phyloP scores from a whole-genome alignment of 768 basidiomycete genomes.

The Pulveroboletus sp. region DNA sequence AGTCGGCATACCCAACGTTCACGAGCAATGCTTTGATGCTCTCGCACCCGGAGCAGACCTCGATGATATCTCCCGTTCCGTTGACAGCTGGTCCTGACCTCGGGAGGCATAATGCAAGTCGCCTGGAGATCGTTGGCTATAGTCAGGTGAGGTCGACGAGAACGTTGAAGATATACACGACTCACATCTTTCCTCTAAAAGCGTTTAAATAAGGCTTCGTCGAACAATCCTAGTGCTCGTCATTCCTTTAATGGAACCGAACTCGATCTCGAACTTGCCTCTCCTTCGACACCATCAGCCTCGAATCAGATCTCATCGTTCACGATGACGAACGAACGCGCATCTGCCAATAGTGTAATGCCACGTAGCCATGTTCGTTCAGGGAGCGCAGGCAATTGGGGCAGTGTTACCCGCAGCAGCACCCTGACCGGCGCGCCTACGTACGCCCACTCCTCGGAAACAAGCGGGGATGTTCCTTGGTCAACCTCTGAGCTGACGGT shows the following conservation, averaged over 20 bases:
- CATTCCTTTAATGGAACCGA: slow-evolving; percentile 79
- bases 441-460: slow-evolving; percentile 54
- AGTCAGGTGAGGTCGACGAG: slow-evolving; percentile 48
- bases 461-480: slow-evolving; percentile 55
- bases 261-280: slow-evolving; percentile 51
- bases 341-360: slow-evolving; percentile 27
- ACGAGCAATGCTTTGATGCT: slow-evolving; percentile 48
- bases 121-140: slow-evolving; percentile 70
- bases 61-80: slow-evolving; percentile 69
- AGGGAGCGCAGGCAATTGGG: slow-evolving; percentile 82
- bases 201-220: slow-evolving; percentile 47
- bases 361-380: slow-evolving; percentile 67
- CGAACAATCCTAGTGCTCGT: slow-evolving; percentile 48
- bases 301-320: slow-evolving; percentile 40
- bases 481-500: slow-evolving; percentile 47
- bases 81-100: slow-evolving; percentile 84
- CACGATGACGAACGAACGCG: slow-evolving; percentile 37
- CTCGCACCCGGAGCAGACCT: slow-evolving; percentile 48
- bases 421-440: slow-evolving; percentile 45
- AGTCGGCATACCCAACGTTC: slow-evolving; percentile 74
- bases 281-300: slow-evolving; percentile 50
- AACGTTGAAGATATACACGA: slow-evolving; percentile 1
- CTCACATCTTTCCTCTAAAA: slow-evolving; percentile 26
- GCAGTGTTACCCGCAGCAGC: slow-evolving; percentile 50
- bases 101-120: slow-evolving; percentile 67